Conservation (phyloP, 2,329 filamentous ascomycete species). For the Plenodomus lindquistii region DNA sequence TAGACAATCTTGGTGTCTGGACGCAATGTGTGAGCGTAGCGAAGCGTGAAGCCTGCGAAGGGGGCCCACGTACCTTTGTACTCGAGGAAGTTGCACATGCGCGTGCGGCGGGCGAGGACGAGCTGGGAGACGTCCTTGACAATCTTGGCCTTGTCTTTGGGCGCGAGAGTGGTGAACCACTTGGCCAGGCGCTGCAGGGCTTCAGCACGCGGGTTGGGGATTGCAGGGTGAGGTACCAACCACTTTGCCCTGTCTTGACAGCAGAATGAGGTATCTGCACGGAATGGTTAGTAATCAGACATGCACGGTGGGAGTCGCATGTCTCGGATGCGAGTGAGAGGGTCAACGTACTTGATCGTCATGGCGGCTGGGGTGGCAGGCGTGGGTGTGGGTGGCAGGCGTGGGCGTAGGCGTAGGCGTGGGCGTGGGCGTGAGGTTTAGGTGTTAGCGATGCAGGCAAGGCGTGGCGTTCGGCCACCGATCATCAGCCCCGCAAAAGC, state of each 20-base stretch:
- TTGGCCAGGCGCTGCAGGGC: conserved; percentile 84
- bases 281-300: not conserved
- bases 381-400: conserved; percentile 10
- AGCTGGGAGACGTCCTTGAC: conserved; percentile 99
- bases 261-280: conserved; percentile 88
- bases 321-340: not conserved
- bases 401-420: not conserved
- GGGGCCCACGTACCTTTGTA: conserved; percentile 76
- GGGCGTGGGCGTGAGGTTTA: conserved; percentile 8
- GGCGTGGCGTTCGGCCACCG: not conserved
- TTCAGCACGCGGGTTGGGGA: conserved; percentile 33
- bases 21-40: conserved; percentile 30
- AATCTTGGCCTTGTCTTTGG: conserved; percentile 99
- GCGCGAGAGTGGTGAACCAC: conserved; percentile 98
- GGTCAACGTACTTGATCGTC: conserved; percentile 58
- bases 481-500: not conserved
- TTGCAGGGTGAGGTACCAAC: conserved; percentile 61
- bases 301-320: conserved; percentile 8
- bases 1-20: conserved; percentile 98
- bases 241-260: conserved; percentile 98
- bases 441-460: not conserved
- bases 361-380: conserved; percentile 40
- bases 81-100: conserved; percentile 99
- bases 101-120: conserved; percentile 89
- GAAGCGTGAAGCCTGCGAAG: conserved; percentile 8